Conservation (phyloP, 1,139 yeast genomes). For the Hyphopichia buzzinii region DNA sequence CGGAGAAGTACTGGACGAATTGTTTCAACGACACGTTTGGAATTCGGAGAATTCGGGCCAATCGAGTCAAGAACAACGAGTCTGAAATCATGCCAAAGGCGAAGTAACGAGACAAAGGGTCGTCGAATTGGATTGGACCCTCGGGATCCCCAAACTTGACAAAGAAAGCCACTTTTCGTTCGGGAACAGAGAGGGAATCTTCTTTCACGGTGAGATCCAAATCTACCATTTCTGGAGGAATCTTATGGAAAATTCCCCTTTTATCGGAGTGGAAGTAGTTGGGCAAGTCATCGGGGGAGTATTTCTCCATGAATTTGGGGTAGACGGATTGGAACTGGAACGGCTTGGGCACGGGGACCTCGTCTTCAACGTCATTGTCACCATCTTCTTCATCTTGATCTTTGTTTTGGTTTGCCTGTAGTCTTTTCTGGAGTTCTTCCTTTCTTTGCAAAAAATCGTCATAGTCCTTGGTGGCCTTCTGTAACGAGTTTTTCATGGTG, state of each 20-base stretch:
- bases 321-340: constrained; percentile 39
- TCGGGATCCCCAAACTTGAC: constrained; percentile 38
- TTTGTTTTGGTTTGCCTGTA: constrained; percentile 13
- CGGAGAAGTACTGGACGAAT: constrained; percentile 41
- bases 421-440: constrained; percentile 12
- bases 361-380: constrained; percentile 26
- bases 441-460: constrained; percentile 19
- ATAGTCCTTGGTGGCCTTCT: constrained; percentile 21
- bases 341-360: constrained; percentile 23
- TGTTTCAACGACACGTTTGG: constrained; percentile 17
- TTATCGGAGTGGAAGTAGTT: constrained; percentile 14
- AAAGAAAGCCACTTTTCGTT: constrained; percentile 44
- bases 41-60: constrained; percentile 28
- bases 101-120: constrained; percentile 44
- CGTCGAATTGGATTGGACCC: constrained; percentile 14
- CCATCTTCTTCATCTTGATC: constrained; percentile 26
- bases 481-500: constrained; percentile 31
- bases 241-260: constrained; percentile 26
- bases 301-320: constrained; percentile 27
- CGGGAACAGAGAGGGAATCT: constrained; percentile 23
- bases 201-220: constrained; percentile 24
- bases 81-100: constrained; percentile 67
- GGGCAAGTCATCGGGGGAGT: constrained; percentile 16
- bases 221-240: constrained; percentile 41
- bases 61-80: constrained; percentile 50